Evolutionary conservation across 352 stramenopile species (phyloP), one percentile per base, ranked within the genome.

Genomic region (Pythium apleroticum): DNA sequence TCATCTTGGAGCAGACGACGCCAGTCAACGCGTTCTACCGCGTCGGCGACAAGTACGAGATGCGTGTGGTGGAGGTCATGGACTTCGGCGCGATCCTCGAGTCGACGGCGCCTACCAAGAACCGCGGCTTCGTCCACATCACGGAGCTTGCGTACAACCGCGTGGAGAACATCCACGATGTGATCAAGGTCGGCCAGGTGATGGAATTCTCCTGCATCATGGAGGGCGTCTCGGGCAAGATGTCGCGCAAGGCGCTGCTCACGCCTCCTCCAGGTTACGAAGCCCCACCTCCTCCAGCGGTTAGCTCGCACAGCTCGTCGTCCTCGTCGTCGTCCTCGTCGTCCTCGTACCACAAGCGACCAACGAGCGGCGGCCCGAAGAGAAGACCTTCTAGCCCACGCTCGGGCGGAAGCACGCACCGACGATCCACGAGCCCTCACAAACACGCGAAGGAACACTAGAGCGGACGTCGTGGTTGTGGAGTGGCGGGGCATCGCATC

Each of bases 21-120:
- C 28, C 65, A 31, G 49, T 37, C 20, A 69, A 74, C 10, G 61
- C 68, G 56, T 94, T 84, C 69, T 96, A 98, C 67, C 81, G 90
- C 74, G 84, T 90, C 58, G 96, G 95, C 22, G 80, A 91, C 31
- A 84, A 88, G 45, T 97, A 98, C 73, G 87, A 88, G 60, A 98
- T 97, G 60, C 93, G 84, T 20, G 91, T 99, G 55, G 89, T 85
- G 25, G 88, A 98, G 56, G 67, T 99, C 11, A 93, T 98, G 74
- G 96, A 99, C 71, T 99, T 98, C 73, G 97, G 97, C 30, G 92
- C 90, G 20, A 87, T 98, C 53, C 82, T 99, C 48, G 81, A 93
- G 66, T 77, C 81, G 24, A 86, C 72, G 20, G 64, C 69, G 50
- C 80, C 91, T 28, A 66, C 92, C 35, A 75, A 78, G 27, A 84